Percentiles rank a stretch among this genome's conserved stretches.
These are phyloP conservation scores for Cryphonectria japonica DNA, from an alignment of 2,329 filamentous ascomycete species.

Conservation along the genomic window DNA sequence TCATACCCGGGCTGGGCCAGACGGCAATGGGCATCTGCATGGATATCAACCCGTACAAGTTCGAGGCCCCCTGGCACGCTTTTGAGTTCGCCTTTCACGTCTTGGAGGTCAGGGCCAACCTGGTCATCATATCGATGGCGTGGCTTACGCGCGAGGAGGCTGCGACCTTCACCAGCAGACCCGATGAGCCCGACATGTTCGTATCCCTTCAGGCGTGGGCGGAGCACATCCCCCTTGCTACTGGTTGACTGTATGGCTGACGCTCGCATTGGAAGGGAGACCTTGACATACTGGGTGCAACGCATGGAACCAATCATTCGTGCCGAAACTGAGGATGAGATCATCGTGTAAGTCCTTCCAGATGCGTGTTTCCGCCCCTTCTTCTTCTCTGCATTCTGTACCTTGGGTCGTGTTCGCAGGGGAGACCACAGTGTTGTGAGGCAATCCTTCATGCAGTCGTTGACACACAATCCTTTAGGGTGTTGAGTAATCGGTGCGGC, in stretches of 20 bases:
- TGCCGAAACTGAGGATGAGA: slow-evolving; percentile 55
- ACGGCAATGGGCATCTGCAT: slow-evolving; percentile 66
- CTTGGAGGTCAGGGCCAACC: slow-evolving; percentile 56
- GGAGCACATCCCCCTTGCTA: too few species aligned
- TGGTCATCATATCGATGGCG: slow-evolving; percentile 77
- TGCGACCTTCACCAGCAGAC: slow-evolving; percentile 49
- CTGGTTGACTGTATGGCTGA: neutral
- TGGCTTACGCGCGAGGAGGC: slow-evolving; percentile 68
- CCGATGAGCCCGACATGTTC: slow-evolving; percentile 64
- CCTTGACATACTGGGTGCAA: slow-evolving; percentile 74
- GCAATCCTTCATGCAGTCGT: too few species aligned
- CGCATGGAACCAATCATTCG: slow-evolving; percentile 69
- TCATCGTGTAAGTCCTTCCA: slow-evolving; percentile 54
- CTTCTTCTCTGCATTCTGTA: neutral
- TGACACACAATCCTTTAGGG: slow-evolving; percentile 29
- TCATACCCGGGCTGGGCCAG: slow-evolving; percentile 52
- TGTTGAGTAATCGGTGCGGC: slow-evolving; percentile 74
- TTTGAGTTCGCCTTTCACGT: slow-evolving; percentile 62
- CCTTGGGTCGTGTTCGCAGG: neutral
- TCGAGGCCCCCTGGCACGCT: slow-evolving; percentile 52
- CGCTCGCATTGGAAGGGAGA: slow-evolving; percentile 48
- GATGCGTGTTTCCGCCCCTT: neutral
- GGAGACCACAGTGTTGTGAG: neutral
- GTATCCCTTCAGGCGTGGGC: neutral
- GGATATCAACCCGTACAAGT: slow-evolving; percentile 63